Conservation (phyloP, 1,284 basidiomycete genomes). For the Nidula niveotomentosa region DNA sequence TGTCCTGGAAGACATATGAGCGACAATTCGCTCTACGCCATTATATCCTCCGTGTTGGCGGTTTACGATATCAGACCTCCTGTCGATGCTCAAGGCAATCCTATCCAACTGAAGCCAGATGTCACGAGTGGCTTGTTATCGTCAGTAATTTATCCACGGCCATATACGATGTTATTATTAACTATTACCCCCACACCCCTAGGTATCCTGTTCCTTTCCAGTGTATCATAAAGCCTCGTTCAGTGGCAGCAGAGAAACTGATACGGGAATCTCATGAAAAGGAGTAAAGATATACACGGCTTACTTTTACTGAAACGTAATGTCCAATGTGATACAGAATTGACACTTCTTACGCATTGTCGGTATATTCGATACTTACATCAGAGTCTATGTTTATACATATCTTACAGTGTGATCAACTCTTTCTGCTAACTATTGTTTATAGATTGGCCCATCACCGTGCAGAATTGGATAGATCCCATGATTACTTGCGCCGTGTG, state of each 20-base stretch:
- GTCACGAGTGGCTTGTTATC: slow-evolving; percentile 29
- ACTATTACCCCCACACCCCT: background rate
- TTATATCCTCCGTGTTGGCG: slow-evolving; percentile 35
- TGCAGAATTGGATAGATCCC: too few relatives aligned
- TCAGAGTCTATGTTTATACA: too few relatives aligned
- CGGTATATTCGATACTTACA: too few relatives aligned
- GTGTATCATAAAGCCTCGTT: background rate
- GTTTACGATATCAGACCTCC: slow-evolving; percentile 34
- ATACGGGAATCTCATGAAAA: background rate
- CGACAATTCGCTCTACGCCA: slow-evolving; percentile 36
- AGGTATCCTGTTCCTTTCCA: slow-evolving; percentile 3
- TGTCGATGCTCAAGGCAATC: slow-evolving; percentile 27
- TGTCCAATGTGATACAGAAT: too few relatives aligned
- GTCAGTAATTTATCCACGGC: slow-evolving; percentile 16
- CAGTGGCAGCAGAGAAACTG: background rate
- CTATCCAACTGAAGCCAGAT: slow-evolving; percentile 21
- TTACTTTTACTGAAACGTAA: too few relatives aligned
- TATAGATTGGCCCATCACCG: too few relatives aligned
- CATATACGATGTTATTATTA: background rate
- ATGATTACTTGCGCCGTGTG: too few relatives aligned
- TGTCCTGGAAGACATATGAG: slow-evolving; percentile 43
- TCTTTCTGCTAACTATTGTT: too few relatives aligned
- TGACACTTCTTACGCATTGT: too few relatives aligned
- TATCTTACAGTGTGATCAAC: too few relatives aligned
- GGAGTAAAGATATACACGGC: background rate